Conservation (phyloP, 768 basidiomycete species). For the Auricularia cornea region DNA sequence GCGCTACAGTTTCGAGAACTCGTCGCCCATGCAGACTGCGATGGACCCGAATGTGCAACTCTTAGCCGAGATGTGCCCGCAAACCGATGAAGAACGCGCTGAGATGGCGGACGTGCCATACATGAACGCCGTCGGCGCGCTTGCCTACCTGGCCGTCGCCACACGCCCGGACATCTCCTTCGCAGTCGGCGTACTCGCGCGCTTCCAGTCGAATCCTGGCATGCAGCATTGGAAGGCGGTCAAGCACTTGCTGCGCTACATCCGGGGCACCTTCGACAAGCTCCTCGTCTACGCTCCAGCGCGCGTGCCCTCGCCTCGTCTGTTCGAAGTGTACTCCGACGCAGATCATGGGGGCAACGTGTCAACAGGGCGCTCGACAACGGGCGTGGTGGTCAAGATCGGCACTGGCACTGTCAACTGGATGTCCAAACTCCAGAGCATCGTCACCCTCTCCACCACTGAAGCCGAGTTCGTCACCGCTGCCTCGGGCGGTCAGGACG, state of each 20-base stretch:
- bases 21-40: constrained; percentile 4
- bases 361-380: constrained; percentile 6
- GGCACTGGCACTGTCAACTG: not conserved
- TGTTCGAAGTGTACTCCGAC: constrained; percentile 7
- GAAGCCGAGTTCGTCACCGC: constrained; percentile 11
- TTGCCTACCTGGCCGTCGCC: too few relatives aligned
- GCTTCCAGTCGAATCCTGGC: too few relatives aligned
- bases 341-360: not conserved
- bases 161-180: too few relatives aligned
- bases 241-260: too few relatives aligned
- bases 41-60: constrained; percentile 4
- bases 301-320: not conserved
- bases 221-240: too few relatives aligned
- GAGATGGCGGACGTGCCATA: constrained; percentile 14
- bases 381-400: constrained; percentile 2
- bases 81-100: constrained; percentile 5
- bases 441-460: not conserved
- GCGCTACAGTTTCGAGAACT: constrained; percentile 7
- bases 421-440: constrained; percentile 1
- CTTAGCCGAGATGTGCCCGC: constrained; percentile 2
- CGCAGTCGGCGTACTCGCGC: too few relatives aligned
- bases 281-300: not conserved
- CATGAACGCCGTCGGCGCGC: too few relatives aligned
- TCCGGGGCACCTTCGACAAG: not conserved
- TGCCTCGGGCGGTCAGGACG: constrained; percentile 11